These are phyloP conservation scores for Fusarium haematococcum DNA, from an alignment of 2,329 filamentous ascomycete genomes.

Conservation along the genomic window DNA sequence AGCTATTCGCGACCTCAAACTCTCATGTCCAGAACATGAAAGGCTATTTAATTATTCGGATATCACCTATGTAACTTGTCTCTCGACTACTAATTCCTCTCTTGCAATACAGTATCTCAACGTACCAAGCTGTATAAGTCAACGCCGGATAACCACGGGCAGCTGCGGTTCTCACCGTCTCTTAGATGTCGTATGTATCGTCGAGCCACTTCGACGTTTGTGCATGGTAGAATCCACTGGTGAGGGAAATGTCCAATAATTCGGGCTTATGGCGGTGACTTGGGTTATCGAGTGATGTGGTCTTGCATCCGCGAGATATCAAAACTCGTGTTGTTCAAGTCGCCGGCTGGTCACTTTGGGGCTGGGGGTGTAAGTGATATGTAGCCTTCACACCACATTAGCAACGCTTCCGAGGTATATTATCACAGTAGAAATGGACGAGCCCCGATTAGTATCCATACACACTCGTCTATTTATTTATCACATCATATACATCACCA, in stretches of 20 bases:
- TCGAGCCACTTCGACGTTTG: not conserved
- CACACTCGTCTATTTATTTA: too few species aligned
- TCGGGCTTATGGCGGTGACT: not conserved
- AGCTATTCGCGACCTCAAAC: not conserved
- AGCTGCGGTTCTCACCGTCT: not conserved
- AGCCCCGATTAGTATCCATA: too few species aligned
- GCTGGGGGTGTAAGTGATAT: not conserved
- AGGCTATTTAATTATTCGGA: not conserved
- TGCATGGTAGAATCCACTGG: not conserved
- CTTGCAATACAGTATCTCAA: not conserved
- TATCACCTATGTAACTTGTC: not conserved
- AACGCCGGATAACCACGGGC: not conserved
- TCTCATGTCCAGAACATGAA: too few species aligned
- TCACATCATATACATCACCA: not conserved
- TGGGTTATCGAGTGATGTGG: not conserved
- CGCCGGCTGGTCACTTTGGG: not conserved
- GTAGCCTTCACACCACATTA: not conserved
- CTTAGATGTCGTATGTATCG: not conserved
- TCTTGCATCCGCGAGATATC: not conserved
- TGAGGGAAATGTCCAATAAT: not conserved
- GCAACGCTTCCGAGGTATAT: not conserved
- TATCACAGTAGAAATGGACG: not conserved
- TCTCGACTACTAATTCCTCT: not conserved
- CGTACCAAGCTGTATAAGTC: too few species aligned
- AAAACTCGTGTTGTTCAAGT: not conserved